Evolutionary conservation across 495 filamentous ascomycete genomes (phyloP), one percentile per base, ranked within the genome.

Genomic region (Annulohypoxylon nitens): DNA sequence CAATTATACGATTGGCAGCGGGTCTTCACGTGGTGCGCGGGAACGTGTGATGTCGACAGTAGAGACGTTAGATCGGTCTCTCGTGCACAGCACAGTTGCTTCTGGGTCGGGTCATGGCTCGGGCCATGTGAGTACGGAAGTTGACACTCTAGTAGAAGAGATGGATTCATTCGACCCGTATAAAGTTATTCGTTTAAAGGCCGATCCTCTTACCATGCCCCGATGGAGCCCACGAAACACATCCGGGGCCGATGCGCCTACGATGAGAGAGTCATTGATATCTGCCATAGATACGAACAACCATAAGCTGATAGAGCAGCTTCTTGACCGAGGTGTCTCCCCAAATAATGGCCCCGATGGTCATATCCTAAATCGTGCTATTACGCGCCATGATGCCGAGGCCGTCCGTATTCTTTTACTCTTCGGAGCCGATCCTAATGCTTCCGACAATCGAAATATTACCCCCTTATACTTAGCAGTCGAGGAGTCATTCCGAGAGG

Each of bases 311-410:
- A 62, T 87, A 11, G 85, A 88, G 69, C 85, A 88, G 61, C 74
- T 88, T 6, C 78, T 88, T 11, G 82, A 87, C 45, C 80, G 82
- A 47, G 87, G 87, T 11, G 84, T 84, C 6, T 81, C 85, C 6
- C 75, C 85, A 3, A 81, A 87, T n/a, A 74, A 75, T 34, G 77
- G 76, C 0, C 77, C 80, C 2, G 76, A 81, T 5, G 67, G 73
- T 2, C 76, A 81, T 67, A 77, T 79, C 16, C 77, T 88, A 18
- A 81, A 77, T 45, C 81, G 83, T 18, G 84, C 86, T 1, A 81
- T 84, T 2, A 60, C 66, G 20, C 81, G 81, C 37, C 78, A 83
- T 41, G 86, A 88, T 50, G 34, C 77, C 9, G 84, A 86, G 57
- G 81, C 73, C 37, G 70, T 88, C 25, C 81, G 83, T 8, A 78